These are phyloP conservation scores for Mortierella sp. DNA, from an alignment of 371 early-diverging fungal genomes.

Conservation along the genomic window DNA sequence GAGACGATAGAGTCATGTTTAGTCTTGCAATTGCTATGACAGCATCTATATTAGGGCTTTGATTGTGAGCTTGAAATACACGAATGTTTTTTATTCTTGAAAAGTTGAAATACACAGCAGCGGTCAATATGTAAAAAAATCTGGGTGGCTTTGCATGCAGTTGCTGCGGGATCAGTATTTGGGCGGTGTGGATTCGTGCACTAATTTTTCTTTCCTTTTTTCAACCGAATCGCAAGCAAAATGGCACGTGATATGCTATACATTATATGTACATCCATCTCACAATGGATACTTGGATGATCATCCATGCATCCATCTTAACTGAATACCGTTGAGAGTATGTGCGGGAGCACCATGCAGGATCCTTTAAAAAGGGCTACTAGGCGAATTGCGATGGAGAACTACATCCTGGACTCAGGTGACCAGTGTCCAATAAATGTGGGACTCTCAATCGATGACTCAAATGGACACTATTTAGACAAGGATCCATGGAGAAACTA, in stretches of 20 bases:
- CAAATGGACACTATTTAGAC: not conserved
- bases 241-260: slow-evolving; percentile 33
- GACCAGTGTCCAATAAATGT: not conserved
- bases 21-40: slow-evolving; percentile 11
- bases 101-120: no score
- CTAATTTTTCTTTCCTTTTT: slow-evolving; percentile 28
- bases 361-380: not conserved
- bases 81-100: no score
- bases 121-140: not conserved
- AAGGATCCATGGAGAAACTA: slow-evolving; percentile 33
- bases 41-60: slow-evolving; percentile 1
- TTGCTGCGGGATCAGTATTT: slow-evolving; percentile 9
- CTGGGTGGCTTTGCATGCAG: slow-evolving; percentile 3
- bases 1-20: slow-evolving; percentile 11
- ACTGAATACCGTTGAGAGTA: not conserved
- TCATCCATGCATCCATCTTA: slow-evolving; percentile 20
- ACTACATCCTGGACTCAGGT: not conserved
- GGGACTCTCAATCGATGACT: not conserved
- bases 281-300: slow-evolving; percentile 2
- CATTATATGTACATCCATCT: slow-evolving; percentile 8
- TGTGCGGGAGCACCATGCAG: not conserved
- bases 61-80: not conserved
- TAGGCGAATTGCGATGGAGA: not conserved
- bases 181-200: slow-evolving; percentile 7
- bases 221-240: slow-evolving; percentile 44